Conservation (phyloP, 768 basidiomycete genomes). For the Boletus coccyginus region DNA sequence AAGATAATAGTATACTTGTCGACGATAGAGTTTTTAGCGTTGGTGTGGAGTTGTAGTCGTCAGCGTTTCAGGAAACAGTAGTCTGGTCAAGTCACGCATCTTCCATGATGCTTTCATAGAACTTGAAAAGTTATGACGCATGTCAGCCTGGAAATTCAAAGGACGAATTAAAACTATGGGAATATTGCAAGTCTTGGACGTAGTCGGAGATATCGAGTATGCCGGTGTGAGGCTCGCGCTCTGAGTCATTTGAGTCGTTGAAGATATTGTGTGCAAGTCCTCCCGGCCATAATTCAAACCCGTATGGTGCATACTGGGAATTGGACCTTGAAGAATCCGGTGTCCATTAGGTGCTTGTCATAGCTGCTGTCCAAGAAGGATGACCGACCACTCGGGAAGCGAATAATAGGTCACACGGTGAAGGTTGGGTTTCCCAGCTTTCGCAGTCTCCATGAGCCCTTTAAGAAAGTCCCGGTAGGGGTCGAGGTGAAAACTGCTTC, state of each 20-base stretch:
- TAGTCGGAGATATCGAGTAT: constrained; percentile 49
- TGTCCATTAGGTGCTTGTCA: neutral
- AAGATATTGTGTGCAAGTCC: constrained; percentile 52
- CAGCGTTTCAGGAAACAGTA: no score
- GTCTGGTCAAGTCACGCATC: no score
- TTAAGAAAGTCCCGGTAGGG: constrained; percentile 51
- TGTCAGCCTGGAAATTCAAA: no score
- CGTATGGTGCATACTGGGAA: constrained; percentile 51
- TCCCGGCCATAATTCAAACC: constrained; percentile 52
- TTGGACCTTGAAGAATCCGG: constrained; percentile 41
- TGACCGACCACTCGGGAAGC: constrained; percentile 49
- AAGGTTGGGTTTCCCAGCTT: constrained; percentile 46
- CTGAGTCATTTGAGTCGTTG: constrained; percentile 38
- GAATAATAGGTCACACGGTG: constrained; percentile 60
- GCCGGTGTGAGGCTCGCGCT: constrained; percentile 55
- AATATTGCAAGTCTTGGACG: constrained; percentile 47
- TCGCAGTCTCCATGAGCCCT: constrained; percentile 50
- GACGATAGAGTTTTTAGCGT: no score
- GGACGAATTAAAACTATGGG: constrained; percentile 32
- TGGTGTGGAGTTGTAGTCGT: no score
- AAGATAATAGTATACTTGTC: no score
- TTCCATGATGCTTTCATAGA: no score
- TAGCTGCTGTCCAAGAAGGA: neutral
- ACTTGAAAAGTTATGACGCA: no score
- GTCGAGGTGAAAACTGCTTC: constrained; percentile 47